Evolutionary conservation across 805 yeast species (phyloP).

Genomic region (Tetrapisispora fleetii): DNA sequence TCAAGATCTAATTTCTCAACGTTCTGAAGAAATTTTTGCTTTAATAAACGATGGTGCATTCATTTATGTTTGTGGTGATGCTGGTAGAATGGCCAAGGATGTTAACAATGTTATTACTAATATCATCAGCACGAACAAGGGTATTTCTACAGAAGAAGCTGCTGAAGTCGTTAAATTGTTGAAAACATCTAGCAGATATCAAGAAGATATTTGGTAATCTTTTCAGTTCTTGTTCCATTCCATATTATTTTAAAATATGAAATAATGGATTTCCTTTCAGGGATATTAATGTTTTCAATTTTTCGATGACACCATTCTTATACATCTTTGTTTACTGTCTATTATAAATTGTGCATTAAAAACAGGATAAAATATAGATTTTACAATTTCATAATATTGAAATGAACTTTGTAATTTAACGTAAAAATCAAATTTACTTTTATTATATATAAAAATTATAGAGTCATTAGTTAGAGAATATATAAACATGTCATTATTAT

Average conservation of each 20-base stretch:
- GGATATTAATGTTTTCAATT: too few species aligned
- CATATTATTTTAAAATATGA: neutral
- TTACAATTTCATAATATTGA: neutral
- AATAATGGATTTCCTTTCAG: neutral
- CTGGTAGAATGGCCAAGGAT: slow-evolving; percentile 89
- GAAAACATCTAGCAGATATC: slow-evolving; percentile 80
- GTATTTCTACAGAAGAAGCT: slow-evolving; percentile 58
- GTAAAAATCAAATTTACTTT: neutral
- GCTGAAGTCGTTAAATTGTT: slow-evolving; percentile 66
- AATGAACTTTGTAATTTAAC: neutral
- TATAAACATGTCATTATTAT: too few species aligned
- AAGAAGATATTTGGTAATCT: slow-evolving; percentile 91
- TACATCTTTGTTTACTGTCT: neutral
- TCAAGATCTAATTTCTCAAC: slow-evolving; percentile 61
- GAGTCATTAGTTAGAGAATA: too few species aligned
- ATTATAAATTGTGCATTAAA: slow-evolving; percentile 2
- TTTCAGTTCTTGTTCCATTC: neutral
- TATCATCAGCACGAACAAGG: slow-evolving; percentile 54
- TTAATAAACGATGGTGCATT: slow-evolving; percentile 67
- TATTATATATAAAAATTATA: too few species aligned
- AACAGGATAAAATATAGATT: neutral
- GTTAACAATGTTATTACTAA: slow-evolving; percentile 62
- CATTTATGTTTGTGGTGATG: slow-evolving; percentile 96
- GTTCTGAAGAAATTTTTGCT: slow-evolving; percentile 33
- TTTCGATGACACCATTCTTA: neutral